Evolutionary conservation across 768 basidiomycete genomes (phyloP), one percentile per base, ranked within the genome.

Genomic region (Trametes cinnabarina): DNA sequence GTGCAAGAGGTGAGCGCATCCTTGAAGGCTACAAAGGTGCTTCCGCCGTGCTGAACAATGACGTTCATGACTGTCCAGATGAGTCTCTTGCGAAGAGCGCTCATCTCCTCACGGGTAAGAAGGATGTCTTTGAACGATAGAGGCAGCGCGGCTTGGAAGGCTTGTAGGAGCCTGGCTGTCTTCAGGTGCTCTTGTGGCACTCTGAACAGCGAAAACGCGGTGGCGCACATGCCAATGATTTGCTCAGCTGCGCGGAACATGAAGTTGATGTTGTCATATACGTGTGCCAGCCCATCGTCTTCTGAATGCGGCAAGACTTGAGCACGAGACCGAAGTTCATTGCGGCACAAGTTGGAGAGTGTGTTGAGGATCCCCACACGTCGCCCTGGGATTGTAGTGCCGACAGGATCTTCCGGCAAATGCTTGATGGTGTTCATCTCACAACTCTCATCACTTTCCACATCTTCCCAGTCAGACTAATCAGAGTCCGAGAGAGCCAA

Each of bases 201-300:
- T 2, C 64, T 57, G 12, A 49, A 70, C 0, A 77, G 62, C 1
- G 67, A 63, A 2, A 62, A 65, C 0, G 71, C 48, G 0, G 76
- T 76, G 0, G 70, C 70, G 54, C 72, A 74, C 0, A 75, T 76
- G 0, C 75, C 74, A 55, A 73, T 76, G 11, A 73, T 60, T 53
- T 76, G 74, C 51, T 76, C 72, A 0, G 72, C 64, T 19, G 46
- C 58, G 3, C 52, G 48, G 19, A 68, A 60, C 5, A 64, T 47
- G 37, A 74, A 57, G 50, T 77, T 77, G 11, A 77, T 73, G 43
- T 76, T 77, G 59, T 77, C 74, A 53, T 77, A 76, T 3, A 70
- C 67, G 1, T 69, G 9, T 3, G 9, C 40, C 3, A 41, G 40
- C 6, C 15, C 1, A 3, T 19, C 8, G n/a, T n/a, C n/a, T n/a